Evolutionary conservation across 768 basidiomycete genomes (phyloP), one percentile per base, ranked within the genome.

Genomic region (Sarcodon aspratus): DNA sequence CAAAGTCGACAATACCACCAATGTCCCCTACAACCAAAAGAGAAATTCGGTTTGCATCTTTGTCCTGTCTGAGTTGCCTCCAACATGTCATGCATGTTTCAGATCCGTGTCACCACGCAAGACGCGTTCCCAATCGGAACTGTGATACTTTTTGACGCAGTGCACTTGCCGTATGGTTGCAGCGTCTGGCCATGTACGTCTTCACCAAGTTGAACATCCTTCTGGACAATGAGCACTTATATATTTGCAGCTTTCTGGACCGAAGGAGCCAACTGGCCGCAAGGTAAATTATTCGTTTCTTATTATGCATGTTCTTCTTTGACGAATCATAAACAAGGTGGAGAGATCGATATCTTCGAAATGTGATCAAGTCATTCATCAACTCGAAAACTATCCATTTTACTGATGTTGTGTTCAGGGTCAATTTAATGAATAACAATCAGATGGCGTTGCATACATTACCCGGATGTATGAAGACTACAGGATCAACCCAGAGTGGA

Each of bases 1-100:
- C 45, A 79, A 73, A 56, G 86, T 90, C 6, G 87, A 90, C 68
- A 86, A 87, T 57, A 63, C 65, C 7, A 78, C 77, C 9, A 70
- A 70, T 42, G 73, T 87, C 1, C 62, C 68, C 12, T 63, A 60
- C 21, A 71, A 72, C 48, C 57, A 75, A 40, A 72, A 77, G 52
- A 67, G 86, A 37, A 76, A 80, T 54, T 73, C 85, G 31, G 85
- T 87, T 51, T 50, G 50, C 69, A 46, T 8, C 40, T 18, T 27
- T 9, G 32, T 15, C 7, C 11, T 36, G 18, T 9, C 6, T 35
- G 17, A 6, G 36, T 9, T 6, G 33, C 2, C 9, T 37, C 47
- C 18, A 11, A 42, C 33, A 35, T 15, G 33, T 33, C 11, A 5
- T 35, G 36, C 36, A 43, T 36, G 9, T 27, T 21, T 3, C 46